Percentiles rank a stretch among this genome's conserved stretches.
These are phyloP conservation scores for Cyclostephanos invisitatus DNA, from an alignment of 108 stramenopile species.

Conservation along the genomic window DNA sequence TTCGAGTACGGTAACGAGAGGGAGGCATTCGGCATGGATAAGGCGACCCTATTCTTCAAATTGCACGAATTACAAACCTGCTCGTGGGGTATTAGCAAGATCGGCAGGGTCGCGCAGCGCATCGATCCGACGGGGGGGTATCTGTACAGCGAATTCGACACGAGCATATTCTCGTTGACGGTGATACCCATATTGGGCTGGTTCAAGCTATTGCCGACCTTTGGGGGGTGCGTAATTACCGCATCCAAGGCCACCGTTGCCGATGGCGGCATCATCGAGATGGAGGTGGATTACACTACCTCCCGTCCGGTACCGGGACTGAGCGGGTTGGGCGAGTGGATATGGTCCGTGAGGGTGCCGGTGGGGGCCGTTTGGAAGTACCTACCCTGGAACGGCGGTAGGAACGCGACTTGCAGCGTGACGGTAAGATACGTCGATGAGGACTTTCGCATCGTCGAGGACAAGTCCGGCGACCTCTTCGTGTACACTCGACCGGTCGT, in stretches of 20 bases:
- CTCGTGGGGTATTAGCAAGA: slow-evolving; percentile 85
- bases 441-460: slow-evolving; percentile 83
- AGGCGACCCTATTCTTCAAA: slow-evolving; percentile 90
- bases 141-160: slow-evolving; percentile 83
- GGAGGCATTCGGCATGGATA: slow-evolving; percentile 75
- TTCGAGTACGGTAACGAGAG: slow-evolving; percentile 73
- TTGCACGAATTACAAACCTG: slow-evolving; percentile 94
- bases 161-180: slow-evolving; percentile 78
- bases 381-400: slow-evolving; percentile 86
- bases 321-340: slow-evolving; percentile 77
- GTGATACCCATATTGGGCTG: slow-evolving; percentile 92
- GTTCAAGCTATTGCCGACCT: slow-evolving; percentile 92
- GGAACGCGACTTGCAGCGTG: slow-evolving; percentile 71
- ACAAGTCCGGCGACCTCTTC: slow-evolving; percentile 80
- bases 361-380: slow-evolving; percentile 84
- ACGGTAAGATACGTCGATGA: slow-evolving; percentile 70
- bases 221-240: slow-evolving; percentile 92
- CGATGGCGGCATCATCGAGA: slow-evolving; percentile 62
- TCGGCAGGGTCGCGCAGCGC: slow-evolving; percentile 89
- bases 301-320: slow-evolving; percentile 75
- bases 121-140: slow-evolving; percentile 60
- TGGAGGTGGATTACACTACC: slow-evolving; percentile 88
- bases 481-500: slow-evolving; percentile 86
- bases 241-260: slow-evolving; percentile 61
- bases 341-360: slow-evolving; percentile 85